Conservation (phyloP, 139 green algal genomes). For the Chlamydomonas eustigma region DNA sequence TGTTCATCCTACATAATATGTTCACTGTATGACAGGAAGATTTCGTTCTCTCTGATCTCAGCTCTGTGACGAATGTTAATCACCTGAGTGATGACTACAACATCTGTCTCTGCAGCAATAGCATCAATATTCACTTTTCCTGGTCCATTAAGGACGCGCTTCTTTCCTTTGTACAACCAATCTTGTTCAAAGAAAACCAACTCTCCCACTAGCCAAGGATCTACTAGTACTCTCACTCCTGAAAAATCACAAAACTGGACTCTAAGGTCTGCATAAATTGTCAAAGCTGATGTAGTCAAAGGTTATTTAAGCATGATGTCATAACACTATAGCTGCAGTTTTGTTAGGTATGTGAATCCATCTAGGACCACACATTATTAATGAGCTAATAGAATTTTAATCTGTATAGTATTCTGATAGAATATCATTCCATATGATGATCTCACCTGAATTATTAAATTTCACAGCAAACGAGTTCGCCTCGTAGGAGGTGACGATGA, state of each 20-base stretch:
- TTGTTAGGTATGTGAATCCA: too few relatives aligned
- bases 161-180: conserved; percentile 67
- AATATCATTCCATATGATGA: too few relatives aligned
- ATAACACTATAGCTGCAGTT: background rate
- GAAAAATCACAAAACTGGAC: background rate
- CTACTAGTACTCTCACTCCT: conserved; percentile 70
- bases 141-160: conserved; percentile 33
- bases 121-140: conserved; percentile 42
- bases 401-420: too few relatives aligned
- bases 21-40: too few relatives aligned
- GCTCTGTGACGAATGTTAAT: too few relatives aligned
- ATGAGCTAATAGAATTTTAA: too few relatives aligned
- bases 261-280: background rate
- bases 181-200: conserved; percentile 62
- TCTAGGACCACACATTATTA: too few relatives aligned
- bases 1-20: too few relatives aligned
- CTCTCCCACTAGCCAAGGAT: conserved; percentile 80
- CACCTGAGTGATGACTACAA: conserved; percentile 73
- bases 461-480: conserved; percentile 61
- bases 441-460: conserved; percentile 64
- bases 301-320: background rate
- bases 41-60: too few relatives aligned
- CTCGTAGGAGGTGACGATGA: conserved; percentile 69
- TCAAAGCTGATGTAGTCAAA: background rate
- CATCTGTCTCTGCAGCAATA: conserved; percentile 52